These are phyloP conservation scores for Xylaria sp. DNA, from an alignment of 2,329 filamentous ascomycete species.

Conservation along the genomic window DNA sequence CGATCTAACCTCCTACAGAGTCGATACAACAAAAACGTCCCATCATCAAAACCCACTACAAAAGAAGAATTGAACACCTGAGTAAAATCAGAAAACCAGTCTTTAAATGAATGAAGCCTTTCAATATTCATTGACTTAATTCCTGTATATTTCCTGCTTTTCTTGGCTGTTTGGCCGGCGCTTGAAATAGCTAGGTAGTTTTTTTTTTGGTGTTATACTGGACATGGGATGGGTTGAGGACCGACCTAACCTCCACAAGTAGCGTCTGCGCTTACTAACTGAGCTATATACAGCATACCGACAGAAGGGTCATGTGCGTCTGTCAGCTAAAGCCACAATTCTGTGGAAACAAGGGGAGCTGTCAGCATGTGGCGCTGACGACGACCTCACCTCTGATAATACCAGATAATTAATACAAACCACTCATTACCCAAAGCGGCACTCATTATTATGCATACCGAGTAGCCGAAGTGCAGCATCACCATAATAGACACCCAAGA, in stretches of 20 bases:
- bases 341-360: neutral
- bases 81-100: no score
- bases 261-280: neutral
- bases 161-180: no score
- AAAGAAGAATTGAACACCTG: no score
- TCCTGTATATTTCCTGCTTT: no score
- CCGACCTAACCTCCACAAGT: neutral
- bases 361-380: conserved; percentile 13
- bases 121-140: no score
- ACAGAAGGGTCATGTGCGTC: neutral
- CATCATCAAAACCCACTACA: no score
- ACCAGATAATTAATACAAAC: neutral
- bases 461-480: neutral
- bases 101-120: no score
- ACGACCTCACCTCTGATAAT: neutral
- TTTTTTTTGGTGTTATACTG: no score
- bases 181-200: no score
- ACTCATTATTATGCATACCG: neutral
- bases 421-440: neutral
- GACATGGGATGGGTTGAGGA: no score
- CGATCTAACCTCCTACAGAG: no score
- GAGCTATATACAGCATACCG: neutral
- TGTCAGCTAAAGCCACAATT: conserved; percentile 4
- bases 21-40: no score
- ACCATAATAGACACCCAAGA: neutral